Evolutionary conservation across 2,329 filamentous ascomycete genomes (phyloP), one percentile per base, ranked within the genome.

Genomic region (Penicillium sp.): DNA sequence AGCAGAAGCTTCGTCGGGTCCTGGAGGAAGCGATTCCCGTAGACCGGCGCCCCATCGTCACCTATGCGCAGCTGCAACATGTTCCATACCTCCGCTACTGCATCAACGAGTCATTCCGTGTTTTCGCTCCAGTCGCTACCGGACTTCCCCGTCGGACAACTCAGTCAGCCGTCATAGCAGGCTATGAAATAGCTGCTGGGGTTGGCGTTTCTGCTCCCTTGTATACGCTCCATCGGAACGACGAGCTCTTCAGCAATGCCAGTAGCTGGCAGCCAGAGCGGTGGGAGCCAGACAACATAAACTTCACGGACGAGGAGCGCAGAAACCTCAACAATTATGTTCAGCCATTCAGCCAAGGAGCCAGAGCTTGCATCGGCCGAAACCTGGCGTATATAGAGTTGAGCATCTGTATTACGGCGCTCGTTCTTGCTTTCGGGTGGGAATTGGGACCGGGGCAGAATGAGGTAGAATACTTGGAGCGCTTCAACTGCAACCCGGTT

Each of bases 341-440:
- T 9, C 30, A 13, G 9, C 45, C 45, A 8, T 61, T 61, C 41
- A 47, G 43, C 24, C 20, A 53, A 10, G 58, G 58, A 11, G 33
- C 24, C 11, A 30, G 56, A 14, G 45, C 51, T 2, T 61, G 58
- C 33, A 42, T 53, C n/a, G 58, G 56, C 7, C 54, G 54, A 25
- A 27, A 38, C 14, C 18, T 61, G 44, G 58, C 56, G 27, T 55
- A 55, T 36, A 40, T 57, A 44, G 56, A 59, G 48, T 18, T 57
- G 41, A 42, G 22, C 43, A 51, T 54, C 20, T 43, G 38, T 24
- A 42, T 53, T 28, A 55, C 54, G 39, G 49, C 20, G 46, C 28
- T 52, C 48, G 35, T 54, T 22, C 56, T 54, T 54, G 38, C 20
- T n/a, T 50, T 48, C 48, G 57, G 50, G 18, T 47, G 45, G 45